Evolutionary conservation across 768 basidiomycete species (phyloP), one percentile per base, ranked within the genome.

Genomic region (Mycena pura): DNA sequence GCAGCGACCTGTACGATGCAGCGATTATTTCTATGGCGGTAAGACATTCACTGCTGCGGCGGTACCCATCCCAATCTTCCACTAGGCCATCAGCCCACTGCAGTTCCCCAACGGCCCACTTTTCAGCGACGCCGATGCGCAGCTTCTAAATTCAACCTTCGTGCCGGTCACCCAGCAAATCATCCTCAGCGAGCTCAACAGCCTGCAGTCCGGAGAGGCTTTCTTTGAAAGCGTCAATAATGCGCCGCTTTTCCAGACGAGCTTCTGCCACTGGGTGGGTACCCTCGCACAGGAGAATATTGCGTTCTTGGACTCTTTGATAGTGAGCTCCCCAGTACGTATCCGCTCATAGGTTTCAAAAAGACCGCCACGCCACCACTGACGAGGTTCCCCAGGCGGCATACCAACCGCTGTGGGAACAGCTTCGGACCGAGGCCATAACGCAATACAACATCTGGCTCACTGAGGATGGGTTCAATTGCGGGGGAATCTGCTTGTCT

Each of bases 201-300:
- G 25, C 53, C 31, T 55, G 32, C 53, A 55, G 43, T 22, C 17
- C 17, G 53, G 43, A 45, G 3, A 45, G 24, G 53, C 43, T 17
- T 55, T 55, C 44, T 55, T 55, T 27, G 43, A 55, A 14, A 46
- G 53, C 43, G 53, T 55, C 15, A 55, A 55, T 19, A 45, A 55
- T 34, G n/a, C 22, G 2, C 53, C 17, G 17, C 53, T 55, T 24
- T 38, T 55, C 53, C 44, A 8, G 22, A 55, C 53, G 15, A 55
- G 21, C 17, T 55, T 27, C 53, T 55, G 53, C 32, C 53, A 55
- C 53, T 55, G 43, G 53, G 32, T 55, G 14, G 43, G 43, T 13
- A 55, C 22, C 15, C 53, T 55, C 24, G 21, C 53, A 14, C 32
- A 27, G 44, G 43, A 55, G 22, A 34, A 34, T 28, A 28, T 21